phyloP scores from a whole-genome alignment of 768 basidiomycete species.

The Lactarius sanguifluus region DNA sequence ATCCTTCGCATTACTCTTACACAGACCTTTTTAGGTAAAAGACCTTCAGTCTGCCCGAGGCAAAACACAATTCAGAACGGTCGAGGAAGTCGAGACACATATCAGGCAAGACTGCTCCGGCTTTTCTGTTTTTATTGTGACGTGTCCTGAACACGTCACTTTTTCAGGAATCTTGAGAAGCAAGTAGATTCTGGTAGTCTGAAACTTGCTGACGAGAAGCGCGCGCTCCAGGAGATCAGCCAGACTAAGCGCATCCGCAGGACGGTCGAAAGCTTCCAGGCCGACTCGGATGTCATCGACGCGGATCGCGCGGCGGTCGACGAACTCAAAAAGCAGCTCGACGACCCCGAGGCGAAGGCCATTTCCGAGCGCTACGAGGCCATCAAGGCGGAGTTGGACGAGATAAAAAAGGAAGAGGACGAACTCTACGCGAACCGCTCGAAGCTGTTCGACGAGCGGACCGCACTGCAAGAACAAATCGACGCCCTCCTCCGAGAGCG shows the following conservation, averaged over 20 bases:
- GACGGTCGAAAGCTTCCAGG: constrained; percentile 77
- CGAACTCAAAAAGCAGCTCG: constrained; percentile 76
- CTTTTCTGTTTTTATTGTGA: constrained; percentile 8
- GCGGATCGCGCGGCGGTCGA: constrained; percentile 72
- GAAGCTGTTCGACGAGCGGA: constrained; percentile 88
- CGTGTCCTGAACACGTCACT: constrained; percentile 20
- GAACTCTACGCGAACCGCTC: constrained; percentile 76
- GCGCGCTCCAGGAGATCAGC: constrained; percentile 87
- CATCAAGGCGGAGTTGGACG: constrained; percentile 83
- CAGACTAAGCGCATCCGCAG: constrained; percentile 68
- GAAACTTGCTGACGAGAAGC: constrained; percentile 94
- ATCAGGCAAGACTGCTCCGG: constrained; percentile 62
- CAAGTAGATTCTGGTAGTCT: constrained; percentile 90
- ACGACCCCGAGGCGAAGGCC: constrained; percentile 88
- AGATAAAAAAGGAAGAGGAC: constrained; percentile 82
- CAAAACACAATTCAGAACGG: constrained; percentile 77
- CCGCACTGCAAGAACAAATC: constrained; percentile 63
- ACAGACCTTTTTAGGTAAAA: constrained; percentile 58
- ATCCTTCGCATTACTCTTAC: constrained; percentile 7
- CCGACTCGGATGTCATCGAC: constrained; percentile 78
- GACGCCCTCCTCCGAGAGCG: constrained; percentile 73
- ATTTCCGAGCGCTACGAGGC: constrained; percentile 76
- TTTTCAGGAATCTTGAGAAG: constrained; percentile 70
- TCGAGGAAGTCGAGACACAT: constrained; percentile 82
- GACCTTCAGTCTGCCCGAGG: constrained; percentile 79